Evolutionary conservation across 1,139 yeast genomes (phyloP), one percentile per base, ranked within the genome.

Genomic region (Pichia kudriavzevii): DNA sequence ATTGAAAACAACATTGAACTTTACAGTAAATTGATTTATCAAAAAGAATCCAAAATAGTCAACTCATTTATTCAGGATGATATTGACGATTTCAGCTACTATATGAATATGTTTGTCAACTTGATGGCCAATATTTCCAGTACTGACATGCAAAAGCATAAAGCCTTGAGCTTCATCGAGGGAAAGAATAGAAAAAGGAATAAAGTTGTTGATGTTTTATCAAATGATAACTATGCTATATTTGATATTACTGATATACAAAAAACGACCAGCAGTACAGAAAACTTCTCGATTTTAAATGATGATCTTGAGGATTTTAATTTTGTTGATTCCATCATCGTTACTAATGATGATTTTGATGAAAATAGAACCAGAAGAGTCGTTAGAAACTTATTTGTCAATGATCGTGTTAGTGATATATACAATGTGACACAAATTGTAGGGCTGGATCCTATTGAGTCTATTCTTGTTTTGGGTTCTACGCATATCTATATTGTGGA

Each of bases 301-400:
- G 13, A 25, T 11, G 19, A 20, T 11, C 4, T 11, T 9, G 32
- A 34, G 4, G 36, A 35, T 10, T 28, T 31, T 7, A 37, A 24
- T 15, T 22, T 28, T 8, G 40, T 34, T 44, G 52, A 55, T 38
- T 60, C 69, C 55, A 10, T 31, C 2, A 26, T 18, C 9, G 57
- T 59, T 1, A 67, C 65, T 46, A 78, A 72, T 38, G 41, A 70
- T 9, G 53, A 70, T 9, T 59, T 60, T 4, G 67, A 66, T 38
- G 84, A 78, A 42, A 93, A 82, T 50, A 75, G 74, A 46, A 82
- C 83, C 52, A 61, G 94, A 36, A 79, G 79, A 49, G 80, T 84
- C 1, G 59, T 83, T 20, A 64, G 88, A 39, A 72, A 81, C 46
- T 58, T 84, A 34, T 77, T 63, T 47, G 67, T 74, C 39, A 82